A percentile compares a stretch with the other conserved stretches of the same genome.
Evolutionary conservation across 164 flowering plant species (phyloP).

Genomic region (Vitis rotundifolia): DNA sequence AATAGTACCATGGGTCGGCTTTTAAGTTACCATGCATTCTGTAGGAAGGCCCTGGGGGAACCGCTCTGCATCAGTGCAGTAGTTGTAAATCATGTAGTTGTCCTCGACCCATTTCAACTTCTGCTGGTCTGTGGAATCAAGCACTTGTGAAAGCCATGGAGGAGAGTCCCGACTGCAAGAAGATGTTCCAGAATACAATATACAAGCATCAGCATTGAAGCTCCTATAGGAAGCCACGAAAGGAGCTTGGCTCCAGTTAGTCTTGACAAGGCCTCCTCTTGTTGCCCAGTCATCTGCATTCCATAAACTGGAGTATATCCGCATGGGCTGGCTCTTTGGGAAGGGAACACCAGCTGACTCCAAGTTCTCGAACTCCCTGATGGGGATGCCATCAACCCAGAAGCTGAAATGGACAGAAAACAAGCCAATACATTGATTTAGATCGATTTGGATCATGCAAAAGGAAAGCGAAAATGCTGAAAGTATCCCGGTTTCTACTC

Average conservation of each 20-base stretch:
- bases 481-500: neutral
- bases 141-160: neutral
- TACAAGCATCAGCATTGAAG: neutral
- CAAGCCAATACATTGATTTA: too few relatives aligned
- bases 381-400: neutral
- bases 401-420: constrained; percentile 2
- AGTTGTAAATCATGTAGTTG: constrained; percentile 2
- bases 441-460: too few relatives aligned
- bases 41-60: too few relatives aligned
- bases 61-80: constrained; percentile 1
- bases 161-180: too few relatives aligned
- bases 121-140: neutral
- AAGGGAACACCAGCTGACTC: constrained; percentile 5
- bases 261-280: too few relatives aligned
- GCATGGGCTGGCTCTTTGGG: constrained; percentile 6
- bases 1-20: too few relatives aligned
- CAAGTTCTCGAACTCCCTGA: constrained; percentile 10
- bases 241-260: too few relatives aligned
- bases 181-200: neutral
- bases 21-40: too few relatives aligned
- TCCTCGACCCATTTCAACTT: neutral
- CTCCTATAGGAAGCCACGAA: neutral
- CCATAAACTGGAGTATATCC: constrained; percentile 4
- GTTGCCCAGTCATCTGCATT: neutral
- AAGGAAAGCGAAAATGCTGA: too few relatives aligned